Evolutionary conservation across 768 basidiomycete species (phyloP).

Genomic region (Podaxis sp.): DNA sequence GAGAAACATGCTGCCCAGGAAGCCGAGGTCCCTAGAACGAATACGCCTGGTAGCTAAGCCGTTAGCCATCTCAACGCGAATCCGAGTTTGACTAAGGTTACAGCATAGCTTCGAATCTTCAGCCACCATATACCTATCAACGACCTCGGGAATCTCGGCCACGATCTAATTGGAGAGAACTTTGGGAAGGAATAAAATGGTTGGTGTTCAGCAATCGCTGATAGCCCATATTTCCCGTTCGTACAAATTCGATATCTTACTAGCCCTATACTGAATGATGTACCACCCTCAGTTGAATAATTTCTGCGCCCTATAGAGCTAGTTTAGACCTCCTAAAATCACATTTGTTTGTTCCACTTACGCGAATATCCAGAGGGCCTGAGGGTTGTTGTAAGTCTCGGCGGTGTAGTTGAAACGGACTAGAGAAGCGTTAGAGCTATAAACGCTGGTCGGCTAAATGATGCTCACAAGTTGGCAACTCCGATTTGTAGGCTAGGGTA

Average conservation of each 20-base stretch:
- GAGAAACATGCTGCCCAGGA: constrained; percentile 39
- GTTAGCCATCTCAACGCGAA: constrained; percentile 6
- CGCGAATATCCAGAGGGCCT: constrained; percentile 59
- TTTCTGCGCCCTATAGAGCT: background rate
- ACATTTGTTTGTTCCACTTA: constrained; percentile 25
- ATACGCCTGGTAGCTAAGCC: constrained; percentile 12
- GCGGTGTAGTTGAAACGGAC: constrained; percentile 61
- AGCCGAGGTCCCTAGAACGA: constrained; percentile 16
- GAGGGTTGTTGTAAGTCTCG: constrained; percentile 64
- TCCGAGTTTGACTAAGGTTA: background rate
- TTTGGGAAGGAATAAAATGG: constrained; percentile 51
- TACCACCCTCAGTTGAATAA: background rate
- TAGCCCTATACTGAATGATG: background rate
- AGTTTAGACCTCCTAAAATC: background rate
- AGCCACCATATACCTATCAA: constrained; percentile 7
- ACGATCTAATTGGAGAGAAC: constrained; percentile 17
- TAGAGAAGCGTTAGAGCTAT: constrained; percentile 18
- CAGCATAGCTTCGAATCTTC: constrained; percentile 8
- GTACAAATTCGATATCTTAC: constrained; percentile 38
- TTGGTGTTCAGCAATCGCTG: constrained; percentile 46
- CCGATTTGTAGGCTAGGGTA: constrained; percentile 39
- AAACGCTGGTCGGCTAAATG: background rate
- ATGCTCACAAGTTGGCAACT: constrained; percentile 33
- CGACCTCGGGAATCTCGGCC: constrained; percentile 17
- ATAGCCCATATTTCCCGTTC: constrained; percentile 32